phyloP scores from a whole-genome alignment of 2,329 filamentous ascomycete species.

The Arthrocladium fulminans region DNA sequence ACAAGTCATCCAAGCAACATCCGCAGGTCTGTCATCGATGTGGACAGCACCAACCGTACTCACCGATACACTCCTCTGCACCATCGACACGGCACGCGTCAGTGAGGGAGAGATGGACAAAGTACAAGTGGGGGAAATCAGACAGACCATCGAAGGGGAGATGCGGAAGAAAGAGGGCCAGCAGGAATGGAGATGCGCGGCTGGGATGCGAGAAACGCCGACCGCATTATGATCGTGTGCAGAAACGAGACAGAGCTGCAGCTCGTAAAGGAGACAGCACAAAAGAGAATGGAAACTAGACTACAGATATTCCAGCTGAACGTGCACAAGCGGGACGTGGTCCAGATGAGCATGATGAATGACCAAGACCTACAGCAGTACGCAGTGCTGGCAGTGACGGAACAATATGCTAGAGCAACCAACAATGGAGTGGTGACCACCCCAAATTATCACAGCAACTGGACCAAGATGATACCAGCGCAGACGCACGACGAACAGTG shows the following conservation, averaged over 20 bases:
- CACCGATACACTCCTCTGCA: not conserved
- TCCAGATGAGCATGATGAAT: not conserved
- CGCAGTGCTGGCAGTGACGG: not conserved
- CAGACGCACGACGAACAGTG: conserved; percentile 20
- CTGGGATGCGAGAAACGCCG: not conserved
- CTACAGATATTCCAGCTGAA: not conserved
- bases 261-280: not conserved
- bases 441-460: conserved; percentile 22
- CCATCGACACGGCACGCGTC: not conserved
- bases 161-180: not conserved
- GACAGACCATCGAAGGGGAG: not conserved
- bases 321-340: not conserved
- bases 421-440: conserved; percentile 19
- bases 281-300: too few relatives aligned
- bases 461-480: conserved; percentile 20
- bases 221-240: not conserved
- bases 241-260: not conserved
- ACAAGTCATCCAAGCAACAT: too few relatives aligned
- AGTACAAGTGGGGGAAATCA: not conserved
- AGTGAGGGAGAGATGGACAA: not conserved
- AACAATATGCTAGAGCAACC: not conserved
- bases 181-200: not conserved
- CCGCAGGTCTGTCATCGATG: too few relatives aligned
- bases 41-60: too few relatives aligned
- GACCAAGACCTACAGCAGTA: not conserved